These are phyloP conservation scores for Apiotrichum montevideense DNA, from an alignment of 1,284 basidiomycete genomes.

Conservation along the genomic window DNA sequence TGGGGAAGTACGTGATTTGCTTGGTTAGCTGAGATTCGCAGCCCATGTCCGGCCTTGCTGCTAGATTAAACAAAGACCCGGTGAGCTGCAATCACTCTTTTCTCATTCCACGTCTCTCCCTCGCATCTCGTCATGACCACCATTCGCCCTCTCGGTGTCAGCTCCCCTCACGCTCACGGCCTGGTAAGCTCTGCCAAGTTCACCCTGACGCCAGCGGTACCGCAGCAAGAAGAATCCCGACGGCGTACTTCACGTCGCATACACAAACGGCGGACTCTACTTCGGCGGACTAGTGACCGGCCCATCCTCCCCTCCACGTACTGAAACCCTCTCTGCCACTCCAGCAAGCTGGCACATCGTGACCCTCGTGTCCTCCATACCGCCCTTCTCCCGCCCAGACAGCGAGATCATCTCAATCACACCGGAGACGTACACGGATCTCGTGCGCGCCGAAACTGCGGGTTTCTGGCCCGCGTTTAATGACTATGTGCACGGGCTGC, in stretches of 20 bases:
- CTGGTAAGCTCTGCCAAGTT: neutral
- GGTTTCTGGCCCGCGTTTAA: neutral
- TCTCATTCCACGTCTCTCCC: too few species aligned
- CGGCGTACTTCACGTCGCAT: neutral
- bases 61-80: too few species aligned
- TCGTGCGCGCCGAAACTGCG: neutral
- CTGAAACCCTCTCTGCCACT: too few species aligned
- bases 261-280: neutral
- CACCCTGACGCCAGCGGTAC: neutral
- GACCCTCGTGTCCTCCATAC: neutral
- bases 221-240: neutral
- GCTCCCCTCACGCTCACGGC: neutral
- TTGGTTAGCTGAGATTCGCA: too few species aligned
- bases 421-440: neutral
- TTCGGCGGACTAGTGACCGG: neutral
- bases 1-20: too few species aligned
- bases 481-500: neutral
- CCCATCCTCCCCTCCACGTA: neutral
- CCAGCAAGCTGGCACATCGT: neutral
- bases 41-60: too few species aligned
- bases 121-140: too few species aligned
- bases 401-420: neutral
- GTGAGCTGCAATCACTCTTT: too few species aligned
- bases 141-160: too few species aligned
- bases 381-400: neutral